These are phyloP conservation scores for Puya raimondii DNA, from an alignment of 176 grass and related monocot genomes.

Conservation along the genomic window DNA sequence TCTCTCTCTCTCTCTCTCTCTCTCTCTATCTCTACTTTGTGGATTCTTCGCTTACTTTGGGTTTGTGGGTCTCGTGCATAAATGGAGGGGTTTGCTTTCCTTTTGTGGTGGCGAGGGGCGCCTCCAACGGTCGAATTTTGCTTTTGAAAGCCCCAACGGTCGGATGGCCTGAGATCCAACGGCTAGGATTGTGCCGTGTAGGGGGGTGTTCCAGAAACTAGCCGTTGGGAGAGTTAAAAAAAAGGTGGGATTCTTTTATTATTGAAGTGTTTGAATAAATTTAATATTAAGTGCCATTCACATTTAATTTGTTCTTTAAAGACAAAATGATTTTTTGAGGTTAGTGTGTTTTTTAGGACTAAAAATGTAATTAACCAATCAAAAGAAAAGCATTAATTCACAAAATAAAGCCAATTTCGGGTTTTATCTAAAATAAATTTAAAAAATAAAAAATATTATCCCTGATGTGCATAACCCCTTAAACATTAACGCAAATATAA, in stretches of 20 bases:
- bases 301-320: too few relatives aligned
- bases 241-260: background rate
- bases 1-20: background rate
- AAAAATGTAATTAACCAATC: too few relatives aligned
- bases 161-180: slow-evolving; percentile 29
- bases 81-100: slow-evolving; percentile 14
- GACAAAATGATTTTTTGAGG: too few relatives aligned
- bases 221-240: slow-evolving; percentile 37
- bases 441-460: too few relatives aligned
- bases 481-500: too few relatives aligned
- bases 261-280: slow-evolving; percentile 6
- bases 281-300: background rate
- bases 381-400: too few relatives aligned
- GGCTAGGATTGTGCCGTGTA: slow-evolving; percentile 25
- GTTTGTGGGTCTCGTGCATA: slow-evolving; percentile 6
- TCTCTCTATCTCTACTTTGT: slow-evolving; percentile 9
- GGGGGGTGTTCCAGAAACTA: slow-evolving; percentile 14
- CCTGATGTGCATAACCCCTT: too few relatives aligned
- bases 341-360: too few relatives aligned
- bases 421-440: too few relatives aligned
- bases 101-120: slow-evolving; percentile 5
- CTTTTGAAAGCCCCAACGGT: slow-evolving; percentile 51
- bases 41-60: background rate
- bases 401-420: too few relatives aligned
- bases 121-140: slow-evolving; percentile 56